phyloP scores from a whole-genome alignment of 176 grass and related monocot species.

The Musa schizocarpa region DNA sequence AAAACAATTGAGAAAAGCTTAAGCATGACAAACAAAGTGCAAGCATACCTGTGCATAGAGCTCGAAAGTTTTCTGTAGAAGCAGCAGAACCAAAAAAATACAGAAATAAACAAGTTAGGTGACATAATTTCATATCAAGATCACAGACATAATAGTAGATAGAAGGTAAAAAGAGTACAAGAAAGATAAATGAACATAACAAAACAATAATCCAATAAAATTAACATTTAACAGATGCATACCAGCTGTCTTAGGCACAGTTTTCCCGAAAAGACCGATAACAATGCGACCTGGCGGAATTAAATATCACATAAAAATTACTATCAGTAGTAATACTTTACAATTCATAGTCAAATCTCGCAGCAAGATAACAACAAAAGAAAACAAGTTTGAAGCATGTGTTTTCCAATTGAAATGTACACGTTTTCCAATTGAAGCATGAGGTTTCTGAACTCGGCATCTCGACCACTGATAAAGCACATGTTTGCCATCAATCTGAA shows the following conservation, averaged over 20 bases:
- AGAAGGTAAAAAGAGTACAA: not conserved
- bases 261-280: slow-evolving; percentile 89
- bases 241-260: slow-evolving; percentile 97
- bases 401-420: no score
- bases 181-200: not conserved
- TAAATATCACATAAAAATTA: slow-evolving; percentile 21
- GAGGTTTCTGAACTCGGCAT: no score
- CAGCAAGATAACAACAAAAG: not conserved
- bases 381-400: not conserved
- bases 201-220: not conserved
- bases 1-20: not conserved
- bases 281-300: slow-evolving; percentile 69
- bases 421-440: no score
- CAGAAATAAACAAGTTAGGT: not conserved
- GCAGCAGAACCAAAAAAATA: not conserved
- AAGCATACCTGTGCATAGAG: slow-evolving; percentile 85
- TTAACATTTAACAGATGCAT: not conserved
- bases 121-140: not conserved
- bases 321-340: not conserved
- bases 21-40: not conserved
- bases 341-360: not conserved
- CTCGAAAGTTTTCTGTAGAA: slow-evolving; percentile 82
- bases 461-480: no score
- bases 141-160: not conserved
- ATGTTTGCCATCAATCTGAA: no score